Evolutionary conservation across 2,329 filamentous ascomycete species (phyloP), one percentile per base, ranked within the genome.

Genomic region (Alternaria triticina): DNA sequence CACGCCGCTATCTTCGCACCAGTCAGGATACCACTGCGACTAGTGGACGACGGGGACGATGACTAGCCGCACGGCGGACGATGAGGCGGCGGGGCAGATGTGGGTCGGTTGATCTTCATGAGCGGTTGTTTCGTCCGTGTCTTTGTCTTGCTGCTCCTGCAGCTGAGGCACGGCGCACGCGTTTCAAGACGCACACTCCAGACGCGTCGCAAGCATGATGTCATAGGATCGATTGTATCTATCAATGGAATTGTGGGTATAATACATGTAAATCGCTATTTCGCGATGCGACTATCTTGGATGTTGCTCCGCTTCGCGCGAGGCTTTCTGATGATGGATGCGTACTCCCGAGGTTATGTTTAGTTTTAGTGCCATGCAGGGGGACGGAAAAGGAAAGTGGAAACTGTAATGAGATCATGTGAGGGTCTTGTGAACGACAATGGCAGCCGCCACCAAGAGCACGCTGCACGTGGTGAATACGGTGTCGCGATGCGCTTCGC

Each of bases 381-480:
- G 22, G 10, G 30, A 23, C 49, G 7, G 22, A 36, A 40, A 25
- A 52, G 20, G 49, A 25, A 52, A 52, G 30, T 23, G 20, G 28
- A 40, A 15, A 25, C 13, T 47, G 22, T 20, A 20, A 43, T 22
- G 17, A 27, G 30, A 36, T 68, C 55, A 76, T 10, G 66, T 58
- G 12, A 77, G 59, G 15, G 70, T 66, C 54, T 71, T 73, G 40
- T 76, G 68, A 30, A 75, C 73, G 46, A 72, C 70, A 45, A 74
- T 55, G 15, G 73, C 72, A 43, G 74, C 74, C 40, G 72, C 67
- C 22, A 76, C 52, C 40, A 77, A 64, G 30, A 77, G 55, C 15
- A 70, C 71, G 45, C 74, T 71, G 64, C 74, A 77, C 15, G 72
- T 70, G 10, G 72, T 75, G 36, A 77, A 77, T 22, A 77, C 71